These are phyloP conservation scores for Discostella pseudostelligera DNA, from an alignment of 108 stramenopile species.

Conservation along the genomic window DNA sequence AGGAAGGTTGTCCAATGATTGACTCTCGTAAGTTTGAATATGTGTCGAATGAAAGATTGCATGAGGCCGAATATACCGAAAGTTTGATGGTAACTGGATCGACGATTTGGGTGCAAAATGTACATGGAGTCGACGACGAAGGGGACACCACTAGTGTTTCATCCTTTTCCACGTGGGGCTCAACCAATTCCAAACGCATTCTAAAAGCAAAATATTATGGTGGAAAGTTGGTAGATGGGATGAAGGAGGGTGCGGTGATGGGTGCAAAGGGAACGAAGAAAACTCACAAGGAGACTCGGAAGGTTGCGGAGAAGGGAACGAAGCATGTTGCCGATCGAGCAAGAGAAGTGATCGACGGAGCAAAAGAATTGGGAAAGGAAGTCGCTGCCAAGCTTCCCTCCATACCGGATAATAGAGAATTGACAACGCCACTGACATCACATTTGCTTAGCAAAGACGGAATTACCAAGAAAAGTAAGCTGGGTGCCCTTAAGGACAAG, in stretches of 20 bases:
- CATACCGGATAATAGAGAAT: constrained; percentile 7
- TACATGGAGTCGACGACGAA: constrained; percentile 25
- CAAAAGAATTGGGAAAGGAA: constrained; percentile 4
- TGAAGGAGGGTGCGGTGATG: constrained; percentile 19
- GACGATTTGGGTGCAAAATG: constrained; percentile 46
- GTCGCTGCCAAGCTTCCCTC: constrained; percentile 1
- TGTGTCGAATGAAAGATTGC: constrained; percentile 36
- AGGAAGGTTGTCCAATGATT: constrained; percentile 43
- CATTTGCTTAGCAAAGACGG: not conserved
- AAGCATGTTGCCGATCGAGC: constrained; percentile 10
- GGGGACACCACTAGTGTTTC: constrained; percentile 9
- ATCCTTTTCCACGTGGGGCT: not conserved
- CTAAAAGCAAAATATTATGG: constrained; percentile 40
- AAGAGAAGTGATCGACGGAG: not conserved
- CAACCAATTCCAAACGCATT: constrained; percentile 21
- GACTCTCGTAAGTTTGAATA: constrained; percentile 42
- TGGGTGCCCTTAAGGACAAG: not conserved
- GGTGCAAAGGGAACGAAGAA: constrained; percentile 11
- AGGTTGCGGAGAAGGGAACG: constrained; percentile 8
- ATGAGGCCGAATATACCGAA: constrained; percentile 34
- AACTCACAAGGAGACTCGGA: not conserved
- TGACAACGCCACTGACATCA: not conserved
- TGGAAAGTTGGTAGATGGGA: constrained; percentile 26
- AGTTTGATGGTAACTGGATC: constrained; percentile 38
- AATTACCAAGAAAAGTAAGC: constrained; percentile 6